These are phyloP conservation scores for Nepenthes mirabilis DNA, from an alignment of 148 eudicot genomes.

Conservation along the genomic window DNA sequence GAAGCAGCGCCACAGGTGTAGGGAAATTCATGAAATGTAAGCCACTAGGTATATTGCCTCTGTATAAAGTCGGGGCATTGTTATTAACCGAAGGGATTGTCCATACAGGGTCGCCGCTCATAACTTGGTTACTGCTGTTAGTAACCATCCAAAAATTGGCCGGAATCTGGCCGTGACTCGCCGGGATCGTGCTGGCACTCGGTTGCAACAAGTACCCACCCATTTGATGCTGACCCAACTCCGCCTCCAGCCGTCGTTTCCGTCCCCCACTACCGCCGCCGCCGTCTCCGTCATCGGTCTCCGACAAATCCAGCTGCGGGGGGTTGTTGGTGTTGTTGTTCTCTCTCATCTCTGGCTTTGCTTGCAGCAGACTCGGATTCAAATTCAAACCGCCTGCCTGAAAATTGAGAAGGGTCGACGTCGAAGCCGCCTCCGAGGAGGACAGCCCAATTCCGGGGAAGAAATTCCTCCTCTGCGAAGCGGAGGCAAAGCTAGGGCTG, in stretches of 20 bases:
- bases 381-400: background rate
- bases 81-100: conserved; percentile 10
- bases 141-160: conserved; percentile 25
- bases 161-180: conserved; percentile 22
- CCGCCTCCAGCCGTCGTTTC: conserved; percentile 16
- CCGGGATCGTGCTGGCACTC: conserved; percentile 20
- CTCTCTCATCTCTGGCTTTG: conserved; percentile 6
- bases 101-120: conserved; percentile 26
- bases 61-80: conserved; percentile 7
- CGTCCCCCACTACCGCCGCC: conserved; percentile 4
- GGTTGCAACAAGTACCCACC: conserved; percentile 25
- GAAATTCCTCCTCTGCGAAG: conserved; percentile 5
- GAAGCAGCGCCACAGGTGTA: conserved; percentile 18
- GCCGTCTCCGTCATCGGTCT: background rate
- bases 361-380: conserved; percentile 9
- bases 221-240: conserved; percentile 14
- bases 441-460: conserved; percentile 10
- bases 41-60: conserved; percentile 19
- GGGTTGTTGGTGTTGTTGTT: background rate
- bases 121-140: conserved; percentile 9
- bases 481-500: conserved; percentile 3
- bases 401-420: background rate
- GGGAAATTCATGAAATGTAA: conserved; percentile 45
- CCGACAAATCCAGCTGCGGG: background rate
- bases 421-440: background rate